Base-by-base conservation (phyloP, 345 rosid species). In the Camelina neglecta region DNA sequence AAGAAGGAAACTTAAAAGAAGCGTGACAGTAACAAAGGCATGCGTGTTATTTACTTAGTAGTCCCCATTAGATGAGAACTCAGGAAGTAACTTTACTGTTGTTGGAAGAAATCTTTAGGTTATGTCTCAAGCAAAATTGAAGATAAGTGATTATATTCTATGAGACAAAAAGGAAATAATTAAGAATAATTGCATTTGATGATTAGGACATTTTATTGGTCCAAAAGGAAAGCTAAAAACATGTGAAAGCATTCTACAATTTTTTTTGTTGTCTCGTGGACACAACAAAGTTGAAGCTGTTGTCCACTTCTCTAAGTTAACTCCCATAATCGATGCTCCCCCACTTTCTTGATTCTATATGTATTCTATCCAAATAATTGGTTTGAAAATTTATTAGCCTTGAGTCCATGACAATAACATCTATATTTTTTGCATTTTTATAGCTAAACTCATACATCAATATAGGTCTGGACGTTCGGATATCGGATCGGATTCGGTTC, bases 231-330 rank as follows among this genome's bases (percentile, higher is more conserved):
- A 67, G 18, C 54, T 75, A 67, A 75, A 55, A 35, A 55, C 65
- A 70, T 76, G 75, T 70, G 80, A 70, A 76, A 70, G 59, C 50
- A 5, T 44, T 75, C 31, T 51, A 69, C 57, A 51, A 51, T 18
- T 18, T 41, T 11, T 68, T 38, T 68, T 60, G 67, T 59, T 61
- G 69, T 69, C 41, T 55, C 49, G 65, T 61, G 75, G 70, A 69
- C 79, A 75, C 69, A 69, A 75, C 69, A 69, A 69, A 76, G 80
- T 62, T 44, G 80, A 76, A 55, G 71, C 66, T 62, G 71, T 63
- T 76, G 71, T 70, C 75, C 65, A 69, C 29, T 76, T 76, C 70
- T 62, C 51, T 76, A 75, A 75, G 75, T 62, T 69, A 62, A 60
- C 57, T 42, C 74, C 69, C 57, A 60, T 50, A 54, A 53, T 69